A percentile compares a stretch with the other conserved stretches of the same genome.
These are phyloP conservation scores for Ochetophila trinervis DNA, from an alignment of 306 rosid species.

Conservation along the genomic window DNA sequence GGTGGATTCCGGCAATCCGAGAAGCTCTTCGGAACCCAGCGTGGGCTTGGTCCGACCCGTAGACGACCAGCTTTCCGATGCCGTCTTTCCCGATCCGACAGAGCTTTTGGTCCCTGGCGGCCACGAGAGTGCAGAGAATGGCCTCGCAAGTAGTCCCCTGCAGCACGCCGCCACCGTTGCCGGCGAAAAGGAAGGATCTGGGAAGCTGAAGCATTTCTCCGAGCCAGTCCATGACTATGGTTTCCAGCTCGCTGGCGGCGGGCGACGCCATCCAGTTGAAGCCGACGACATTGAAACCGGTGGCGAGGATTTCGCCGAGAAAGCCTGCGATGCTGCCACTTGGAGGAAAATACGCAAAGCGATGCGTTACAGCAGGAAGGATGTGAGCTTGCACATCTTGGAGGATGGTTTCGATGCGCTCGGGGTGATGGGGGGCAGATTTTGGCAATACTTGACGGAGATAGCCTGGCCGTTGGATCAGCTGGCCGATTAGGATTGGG, in stretches of 20 bases:
- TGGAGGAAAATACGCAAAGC: conserved; percentile 12
- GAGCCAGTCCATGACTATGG: conserved; percentile 19
- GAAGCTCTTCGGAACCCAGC: conserved; percentile 9
- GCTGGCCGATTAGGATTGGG: too few relatives aligned
- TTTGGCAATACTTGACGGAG: background rate
- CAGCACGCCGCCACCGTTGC: conserved; percentile 4
- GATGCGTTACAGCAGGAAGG: conserved; percentile 12
- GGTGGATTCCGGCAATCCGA: conserved; percentile 11
- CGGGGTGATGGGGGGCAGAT: background rate
- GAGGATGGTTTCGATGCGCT: conserved; percentile 9
- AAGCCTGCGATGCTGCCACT: conserved; percentile 11
- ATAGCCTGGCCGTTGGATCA: too few relatives aligned
- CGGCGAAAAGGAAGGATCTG: conserved; percentile 10
- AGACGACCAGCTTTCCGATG: conserved; percentile 8
- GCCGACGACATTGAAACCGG: conserved; percentile 7
- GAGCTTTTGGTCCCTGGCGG: conserved; percentile 5
- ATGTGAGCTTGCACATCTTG: conserved; percentile 10
- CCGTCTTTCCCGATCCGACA: background rate
- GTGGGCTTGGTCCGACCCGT: conserved; percentile 18
- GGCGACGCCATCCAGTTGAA: conserved; percentile 14
- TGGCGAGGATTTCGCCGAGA: conserved; percentile 15
- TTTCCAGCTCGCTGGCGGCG: conserved; percentile 8
- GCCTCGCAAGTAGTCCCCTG: conserved; percentile 22
- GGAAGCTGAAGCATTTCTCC: conserved; percentile 10
- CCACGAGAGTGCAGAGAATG: conserved; percentile 14